A percentile compares a stretch with the other conserved stretches of the same genome.
phyloP scores from a whole-genome alignment of 164 flowering plant species.

The Tetracentron sinense region DNA sequence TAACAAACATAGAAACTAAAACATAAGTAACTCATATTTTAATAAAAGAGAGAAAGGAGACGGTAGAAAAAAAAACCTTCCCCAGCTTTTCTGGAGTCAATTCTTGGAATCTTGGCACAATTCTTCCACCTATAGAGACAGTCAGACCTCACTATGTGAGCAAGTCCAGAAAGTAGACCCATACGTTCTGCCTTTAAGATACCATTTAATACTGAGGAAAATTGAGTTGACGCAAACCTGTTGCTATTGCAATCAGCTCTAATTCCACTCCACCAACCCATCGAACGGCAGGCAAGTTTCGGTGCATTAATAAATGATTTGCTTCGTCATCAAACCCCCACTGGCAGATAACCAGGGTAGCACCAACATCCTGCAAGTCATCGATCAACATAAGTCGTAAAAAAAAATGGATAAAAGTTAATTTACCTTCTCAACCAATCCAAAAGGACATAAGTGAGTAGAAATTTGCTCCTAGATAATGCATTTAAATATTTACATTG shows the following conservation, averaged over 20 bases:
- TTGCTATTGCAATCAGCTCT: constrained; percentile 95
- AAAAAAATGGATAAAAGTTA: background rate
- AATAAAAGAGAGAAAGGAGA: too few relatives aligned
- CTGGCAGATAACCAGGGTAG: constrained; percentile 96
- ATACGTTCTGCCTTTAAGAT: background rate
- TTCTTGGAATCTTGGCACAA: too few relatives aligned
- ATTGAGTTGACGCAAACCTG: constrained; percentile 44
- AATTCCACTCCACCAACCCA: too few relatives aligned
- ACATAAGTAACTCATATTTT: too few relatives aligned
- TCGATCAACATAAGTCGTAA: background rate
- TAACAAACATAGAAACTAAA: too few relatives aligned
- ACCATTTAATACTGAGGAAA: background rate
- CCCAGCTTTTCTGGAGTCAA: constrained; percentile 88
- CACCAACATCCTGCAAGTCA: constrained; percentile 84
- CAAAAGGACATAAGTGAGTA: background rate
- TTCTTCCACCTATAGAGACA: too few relatives aligned
- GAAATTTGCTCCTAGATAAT: background rate
- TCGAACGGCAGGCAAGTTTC: constrained; percentile 97
- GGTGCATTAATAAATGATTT: constrained; percentile 89
- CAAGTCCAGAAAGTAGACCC: background rate
- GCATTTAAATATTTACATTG: background rate
- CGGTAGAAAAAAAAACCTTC: constrained; percentile 36
- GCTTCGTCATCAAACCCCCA: too few relatives aligned
- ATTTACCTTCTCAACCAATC: background rate
- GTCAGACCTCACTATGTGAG: background rate